A percentile compares a stretch with the other conserved stretches of the same genome.
These are phyloP conservation scores for Gamarada debralockiae DNA, from an alignment of 495 filamentous ascomycete species.

Conservation along the genomic window DNA sequence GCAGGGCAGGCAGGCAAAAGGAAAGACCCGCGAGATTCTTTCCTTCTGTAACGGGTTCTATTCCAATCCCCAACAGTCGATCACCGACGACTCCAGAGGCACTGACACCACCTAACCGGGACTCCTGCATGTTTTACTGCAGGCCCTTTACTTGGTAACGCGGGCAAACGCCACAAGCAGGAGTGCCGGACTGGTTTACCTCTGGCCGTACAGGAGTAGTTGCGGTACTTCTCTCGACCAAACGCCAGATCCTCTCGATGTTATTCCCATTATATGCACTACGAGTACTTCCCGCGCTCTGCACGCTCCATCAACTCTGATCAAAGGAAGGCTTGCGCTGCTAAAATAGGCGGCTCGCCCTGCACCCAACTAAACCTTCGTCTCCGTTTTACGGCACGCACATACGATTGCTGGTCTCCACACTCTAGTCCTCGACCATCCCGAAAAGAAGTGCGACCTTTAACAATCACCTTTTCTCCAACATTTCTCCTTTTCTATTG, in stretches of 20 bases:
- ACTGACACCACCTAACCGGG: background rate
- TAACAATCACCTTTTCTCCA: constrained; percentile 5
- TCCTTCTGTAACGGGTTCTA: constrained; percentile 12
- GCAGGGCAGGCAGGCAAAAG: background rate
- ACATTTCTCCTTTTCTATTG: constrained; percentile 3
- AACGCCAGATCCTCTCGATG: too few species aligned
- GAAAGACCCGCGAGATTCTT: background rate
- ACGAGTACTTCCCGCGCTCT: constrained; percentile 5
- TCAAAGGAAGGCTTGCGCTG: constrained; percentile 17
- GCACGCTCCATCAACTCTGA: constrained; percentile 10
- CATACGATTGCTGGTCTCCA: constrained; percentile 17
- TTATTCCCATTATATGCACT: too few species aligned
- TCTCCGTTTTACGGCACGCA: constrained; percentile 20
- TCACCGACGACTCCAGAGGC: constrained; percentile 17
- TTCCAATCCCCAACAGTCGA: constrained; percentile 1
- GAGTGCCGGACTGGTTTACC: background rate
- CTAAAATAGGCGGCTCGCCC: constrained; percentile 15
- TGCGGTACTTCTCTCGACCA: background rate
- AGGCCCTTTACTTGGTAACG: background rate
- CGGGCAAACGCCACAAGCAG: constrained; percentile 7
- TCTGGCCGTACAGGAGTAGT: background rate
- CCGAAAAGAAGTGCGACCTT: constrained; percentile 2
- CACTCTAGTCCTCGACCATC: constrained; percentile 4
- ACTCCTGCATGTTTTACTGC: background rate
- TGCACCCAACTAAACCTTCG: constrained; percentile 12